A percentile compares a stretch with the other conserved stretches of the same genome.
These are phyloP conservation scores for Thalassia testudinum DNA, from an alignment of 116 monocot genomes.

Conservation along the genomic window DNA sequence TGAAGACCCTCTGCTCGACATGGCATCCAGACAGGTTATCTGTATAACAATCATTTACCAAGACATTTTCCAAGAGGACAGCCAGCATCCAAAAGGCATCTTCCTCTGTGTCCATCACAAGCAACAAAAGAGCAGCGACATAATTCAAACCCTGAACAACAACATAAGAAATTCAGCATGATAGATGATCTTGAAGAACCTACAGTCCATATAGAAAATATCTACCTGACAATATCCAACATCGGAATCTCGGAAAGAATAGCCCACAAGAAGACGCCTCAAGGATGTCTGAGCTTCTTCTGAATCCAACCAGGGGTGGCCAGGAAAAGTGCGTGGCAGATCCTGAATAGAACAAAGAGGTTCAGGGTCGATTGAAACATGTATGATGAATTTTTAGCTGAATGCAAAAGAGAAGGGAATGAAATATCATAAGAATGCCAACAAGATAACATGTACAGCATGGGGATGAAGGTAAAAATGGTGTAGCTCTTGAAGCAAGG, in stretches of 20 bases:
- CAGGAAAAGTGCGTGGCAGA: slow-evolving; percentile 91
- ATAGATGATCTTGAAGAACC: too few species aligned
- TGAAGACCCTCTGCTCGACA: slow-evolving; percentile 95
- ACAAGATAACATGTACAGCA: background rate
- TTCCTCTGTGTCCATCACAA: slow-evolving; percentile 95
- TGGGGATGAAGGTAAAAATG: too few species aligned
- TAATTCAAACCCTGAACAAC: slow-evolving; percentile 78
- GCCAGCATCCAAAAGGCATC: slow-evolving; percentile 99
- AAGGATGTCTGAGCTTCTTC: slow-evolving; percentile 81
- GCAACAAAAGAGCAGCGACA: slow-evolving; percentile 75
- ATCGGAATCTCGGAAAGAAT: slow-evolving; percentile 96
- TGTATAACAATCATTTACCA: slow-evolving; percentile 94
- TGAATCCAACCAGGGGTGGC: slow-evolving; percentile 87
- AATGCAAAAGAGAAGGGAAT: background rate
- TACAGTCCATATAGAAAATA: too few species aligned
- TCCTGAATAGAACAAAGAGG: slow-evolving; percentile 31
- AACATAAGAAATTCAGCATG: background rate
- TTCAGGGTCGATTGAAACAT: background rate
- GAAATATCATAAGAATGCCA: background rate
- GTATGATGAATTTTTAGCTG: background rate
- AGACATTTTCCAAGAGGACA: slow-evolving; percentile 89
- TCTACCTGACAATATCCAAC: slow-evolving; percentile 96
- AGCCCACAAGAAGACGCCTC: slow-evolving; percentile 87
- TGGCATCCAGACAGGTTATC: slow-evolving; percentile 96
- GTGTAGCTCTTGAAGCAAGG: too few species aligned